A percentile compares a stretch with the other conserved stretches of the same genome.
These are phyloP conservation scores for Mortierella sp. DNA, from an alignment of 371 early-diverging fungal genomes.

Conservation along the genomic window DNA sequence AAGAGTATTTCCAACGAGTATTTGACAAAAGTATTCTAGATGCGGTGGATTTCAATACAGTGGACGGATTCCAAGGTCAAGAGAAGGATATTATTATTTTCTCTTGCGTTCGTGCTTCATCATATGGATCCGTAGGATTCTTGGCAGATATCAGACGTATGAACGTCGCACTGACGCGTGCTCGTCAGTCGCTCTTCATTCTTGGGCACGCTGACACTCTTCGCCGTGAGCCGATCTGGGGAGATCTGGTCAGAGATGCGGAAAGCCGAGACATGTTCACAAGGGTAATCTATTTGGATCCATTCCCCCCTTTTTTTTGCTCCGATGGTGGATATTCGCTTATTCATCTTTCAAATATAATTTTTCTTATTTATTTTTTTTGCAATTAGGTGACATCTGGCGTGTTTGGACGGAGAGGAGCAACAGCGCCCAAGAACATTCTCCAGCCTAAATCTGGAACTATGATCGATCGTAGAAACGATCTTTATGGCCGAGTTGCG, in stretches of 20 bases:
- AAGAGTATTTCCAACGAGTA: conserved; percentile 67
- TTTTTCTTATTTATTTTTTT: background rate
- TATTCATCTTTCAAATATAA: background rate
- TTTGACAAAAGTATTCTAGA: conserved; percentile 78
- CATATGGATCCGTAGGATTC: conserved; percentile 88
- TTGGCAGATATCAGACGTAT: conserved; percentile 89
- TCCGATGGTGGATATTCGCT: background rate
- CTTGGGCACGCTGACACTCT: conserved; percentile 84
- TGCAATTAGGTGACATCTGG: conserved; percentile 19
- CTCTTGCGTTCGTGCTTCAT: conserved; percentile 90
- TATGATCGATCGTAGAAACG: conserved; percentile 24
- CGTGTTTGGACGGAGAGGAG: conserved; percentile 32
- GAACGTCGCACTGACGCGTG: conserved; percentile 97
- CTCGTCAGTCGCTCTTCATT: conserved; percentile 90
- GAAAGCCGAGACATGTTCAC: conserved; percentile 60
- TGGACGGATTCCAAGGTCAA: conserved; percentile 99
- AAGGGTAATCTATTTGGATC: conserved; percentile 54
- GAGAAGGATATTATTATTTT: conserved; percentile 97
- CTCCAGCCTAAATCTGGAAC: conserved; percentile 16
- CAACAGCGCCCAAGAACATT: conserved; percentile 28
- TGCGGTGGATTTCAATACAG: conserved; percentile 93
- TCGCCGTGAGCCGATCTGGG: conserved; percentile 75
- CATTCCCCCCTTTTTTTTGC: background rate
- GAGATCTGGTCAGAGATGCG: conserved; percentile 72
- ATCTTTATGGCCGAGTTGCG: conserved; percentile 27